Evolutionary conservation across 2,329 filamentous ascomycete genomes (phyloP).

Genomic region (Microcyclosporella mali): DNA sequence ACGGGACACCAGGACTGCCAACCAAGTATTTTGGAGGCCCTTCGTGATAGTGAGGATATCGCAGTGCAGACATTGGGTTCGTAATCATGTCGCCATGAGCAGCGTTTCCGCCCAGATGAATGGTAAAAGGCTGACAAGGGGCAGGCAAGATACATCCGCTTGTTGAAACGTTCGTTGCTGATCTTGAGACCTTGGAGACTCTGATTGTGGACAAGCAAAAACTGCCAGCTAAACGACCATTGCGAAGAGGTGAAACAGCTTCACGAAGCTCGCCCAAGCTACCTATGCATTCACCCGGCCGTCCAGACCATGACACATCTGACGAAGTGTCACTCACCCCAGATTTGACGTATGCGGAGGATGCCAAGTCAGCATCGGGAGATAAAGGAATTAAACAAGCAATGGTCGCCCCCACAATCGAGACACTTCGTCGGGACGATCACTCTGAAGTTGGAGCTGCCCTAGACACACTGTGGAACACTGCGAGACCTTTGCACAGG

Average conservation of each 20-base stretch:
- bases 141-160: constrained; percentile 4
- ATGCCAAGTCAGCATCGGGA: too few species aligned
- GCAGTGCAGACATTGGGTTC: constrained; percentile 5
- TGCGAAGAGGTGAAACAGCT: background rate
- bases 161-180: constrained; percentile 7
- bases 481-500: constrained; percentile 4
- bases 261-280: background rate
- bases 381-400: too few species aligned
- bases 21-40: background rate
- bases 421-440: too few species aligned
- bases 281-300: too few species aligned
- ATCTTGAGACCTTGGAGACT: constrained; percentile 5
- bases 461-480: constrained; percentile 3
- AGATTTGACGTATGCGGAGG: too few species aligned
- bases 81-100: too few species aligned
- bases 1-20: constrained; percentile 3
- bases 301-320: too few species aligned
- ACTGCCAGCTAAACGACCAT: background rate
- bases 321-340: too few species aligned
- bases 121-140: too few species aligned
- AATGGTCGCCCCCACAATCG: too few species aligned
- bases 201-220: background rate
- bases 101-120: too few species aligned
- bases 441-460: too few species aligned
- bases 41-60: constrained; percentile 4